Conservation (phyloP, 2,329 filamentous ascomycete genomes). For the Pestalotiopsis sp. region DNA sequence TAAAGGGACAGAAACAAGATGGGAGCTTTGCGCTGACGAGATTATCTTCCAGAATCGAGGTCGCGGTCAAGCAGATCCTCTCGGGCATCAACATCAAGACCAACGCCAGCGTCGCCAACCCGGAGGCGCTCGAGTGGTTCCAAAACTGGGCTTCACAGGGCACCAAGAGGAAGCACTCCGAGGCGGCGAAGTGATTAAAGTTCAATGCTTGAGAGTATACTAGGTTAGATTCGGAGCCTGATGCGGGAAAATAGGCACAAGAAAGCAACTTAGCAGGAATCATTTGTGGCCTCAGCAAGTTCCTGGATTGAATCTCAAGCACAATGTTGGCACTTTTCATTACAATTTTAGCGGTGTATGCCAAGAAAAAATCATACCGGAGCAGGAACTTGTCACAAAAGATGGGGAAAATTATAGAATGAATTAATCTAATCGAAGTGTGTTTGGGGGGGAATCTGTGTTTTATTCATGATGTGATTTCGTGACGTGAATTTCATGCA, state of each 20-base stretch:
- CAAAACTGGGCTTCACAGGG: slow-evolving; percentile 62
- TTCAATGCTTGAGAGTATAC: background rate
- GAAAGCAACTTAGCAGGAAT: too few relatives aligned
- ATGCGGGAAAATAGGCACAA: too few relatives aligned
- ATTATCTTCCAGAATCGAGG: slow-evolving; percentile 69
- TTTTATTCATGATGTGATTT: slow-evolving; percentile 9
- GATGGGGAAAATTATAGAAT: background rate
- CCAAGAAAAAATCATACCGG: background rate
- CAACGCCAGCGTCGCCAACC: slow-evolving; percentile 90
- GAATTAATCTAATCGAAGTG: background rate
- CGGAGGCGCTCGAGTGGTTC: slow-evolving; percentile 87
- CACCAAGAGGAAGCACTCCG: background rate
- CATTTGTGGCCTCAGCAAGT: too few relatives aligned
- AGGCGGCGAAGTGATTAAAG: background rate
- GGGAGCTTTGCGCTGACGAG: slow-evolving; percentile 1
- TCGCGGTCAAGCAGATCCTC: slow-evolving; percentile 93
- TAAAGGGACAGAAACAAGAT: background rate
- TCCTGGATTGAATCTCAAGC: too few relatives aligned
- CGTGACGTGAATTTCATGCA: slow-evolving; percentile 6
- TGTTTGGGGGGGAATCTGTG: background rate
- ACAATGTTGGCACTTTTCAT: background rate
- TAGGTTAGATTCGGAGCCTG: background rate
- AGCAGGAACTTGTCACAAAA: too few relatives aligned
- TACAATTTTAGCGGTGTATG: background rate
- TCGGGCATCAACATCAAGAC: slow-evolving; percentile 86